These are phyloP conservation scores for Venturia nashicola DNA, from an alignment of 2,329 filamentous ascomycete genomes.

Conservation along the genomic window DNA sequence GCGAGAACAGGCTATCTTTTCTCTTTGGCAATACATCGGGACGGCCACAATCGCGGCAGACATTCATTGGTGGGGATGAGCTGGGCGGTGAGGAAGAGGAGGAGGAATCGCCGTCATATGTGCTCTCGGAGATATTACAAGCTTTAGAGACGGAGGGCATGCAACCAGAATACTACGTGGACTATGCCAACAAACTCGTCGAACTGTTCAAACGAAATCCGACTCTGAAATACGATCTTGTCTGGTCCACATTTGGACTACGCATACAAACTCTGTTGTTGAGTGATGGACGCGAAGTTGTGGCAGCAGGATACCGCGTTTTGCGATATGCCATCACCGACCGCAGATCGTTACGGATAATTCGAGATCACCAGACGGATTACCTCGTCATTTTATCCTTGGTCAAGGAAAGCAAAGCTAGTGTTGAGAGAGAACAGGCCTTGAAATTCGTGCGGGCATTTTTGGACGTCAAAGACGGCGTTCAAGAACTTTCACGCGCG, in stretches of 20 bases:
- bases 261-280: conserved; percentile 93
- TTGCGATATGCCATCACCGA: conserved; percentile 93
- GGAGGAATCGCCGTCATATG: conserved; percentile 80
- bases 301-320: conserved; percentile 86
- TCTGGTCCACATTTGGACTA: conserved; percentile 88
- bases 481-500: conserved; percentile 73
- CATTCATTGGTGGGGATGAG: conserved; percentile 19
- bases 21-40: conserved; percentile 45
- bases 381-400: conserved; percentile 84
- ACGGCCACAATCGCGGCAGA: conserved; percentile 11
- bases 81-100: conserved; percentile 48
- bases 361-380: conserved; percentile 79
- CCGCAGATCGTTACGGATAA: conserved; percentile 74
- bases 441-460: conserved; percentile 94
- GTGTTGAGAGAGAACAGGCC: conserved; percentile 91
- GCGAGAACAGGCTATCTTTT: conserved; percentile 40
- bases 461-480: conserved; percentile 85
- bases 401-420: conserved; percentile 93
- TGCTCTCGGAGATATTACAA: conserved; percentile 79
- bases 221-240: conserved; percentile 89
- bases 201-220: conserved; percentile 90
- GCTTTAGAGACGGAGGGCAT: conserved; percentile 79
- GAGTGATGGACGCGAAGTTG: conserved; percentile 89
- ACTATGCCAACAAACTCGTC: conserved; percentile 82
- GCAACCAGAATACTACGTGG: conserved; percentile 89